Conservation (phyloP, 352 stramenopile genomes). For the Phytophthora citricola region DNA sequence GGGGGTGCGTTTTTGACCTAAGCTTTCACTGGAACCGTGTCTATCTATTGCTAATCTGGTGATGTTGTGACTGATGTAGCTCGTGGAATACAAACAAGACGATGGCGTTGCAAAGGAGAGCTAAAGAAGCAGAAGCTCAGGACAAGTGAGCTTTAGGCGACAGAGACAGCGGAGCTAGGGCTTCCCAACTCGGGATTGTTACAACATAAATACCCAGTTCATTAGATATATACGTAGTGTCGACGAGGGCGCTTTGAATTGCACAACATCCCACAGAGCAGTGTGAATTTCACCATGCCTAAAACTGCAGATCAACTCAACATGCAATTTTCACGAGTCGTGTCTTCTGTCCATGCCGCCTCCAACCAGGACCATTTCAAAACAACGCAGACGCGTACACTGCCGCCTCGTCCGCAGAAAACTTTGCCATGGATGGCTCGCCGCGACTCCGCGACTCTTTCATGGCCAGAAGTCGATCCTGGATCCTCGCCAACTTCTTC, state of each 20-base stretch:
- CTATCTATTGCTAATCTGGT: background rate
- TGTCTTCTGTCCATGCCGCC: background rate
- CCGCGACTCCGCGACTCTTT: slow-evolving; percentile 54
- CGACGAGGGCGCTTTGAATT: background rate
- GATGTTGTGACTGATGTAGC: slow-evolving; percentile 28
- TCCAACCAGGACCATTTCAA: slow-evolving; percentile 18
- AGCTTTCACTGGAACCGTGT: background rate
- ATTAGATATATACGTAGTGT: slow-evolving; percentile 35
- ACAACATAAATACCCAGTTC: slow-evolving; percentile 28
- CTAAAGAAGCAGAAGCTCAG: slow-evolving; percentile 17
- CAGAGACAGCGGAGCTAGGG: too few relatives aligned
- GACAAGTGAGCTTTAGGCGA: slow-evolving; percentile 5
- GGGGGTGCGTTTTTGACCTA: slow-evolving; percentile 39
- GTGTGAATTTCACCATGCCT: background rate
- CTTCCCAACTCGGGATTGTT: background rate
- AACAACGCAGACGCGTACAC: slow-evolving; percentile 57
- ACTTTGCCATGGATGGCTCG: slow-evolving; percentile 39
- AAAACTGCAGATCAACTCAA: background rate
- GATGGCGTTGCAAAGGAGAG: slow-evolving; percentile 51
- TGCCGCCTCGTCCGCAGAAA: slow-evolving; percentile 25
- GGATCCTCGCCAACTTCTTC: slow-evolving; percentile 73
- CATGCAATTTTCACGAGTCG: background rate
- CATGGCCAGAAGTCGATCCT: slow-evolving; percentile 67
- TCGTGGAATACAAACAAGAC: slow-evolving; percentile 80
- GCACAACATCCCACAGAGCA: too few relatives aligned